phyloP scores from a whole-genome alignment of 257 asterid genomes.

The Solanum acaule region DNA sequence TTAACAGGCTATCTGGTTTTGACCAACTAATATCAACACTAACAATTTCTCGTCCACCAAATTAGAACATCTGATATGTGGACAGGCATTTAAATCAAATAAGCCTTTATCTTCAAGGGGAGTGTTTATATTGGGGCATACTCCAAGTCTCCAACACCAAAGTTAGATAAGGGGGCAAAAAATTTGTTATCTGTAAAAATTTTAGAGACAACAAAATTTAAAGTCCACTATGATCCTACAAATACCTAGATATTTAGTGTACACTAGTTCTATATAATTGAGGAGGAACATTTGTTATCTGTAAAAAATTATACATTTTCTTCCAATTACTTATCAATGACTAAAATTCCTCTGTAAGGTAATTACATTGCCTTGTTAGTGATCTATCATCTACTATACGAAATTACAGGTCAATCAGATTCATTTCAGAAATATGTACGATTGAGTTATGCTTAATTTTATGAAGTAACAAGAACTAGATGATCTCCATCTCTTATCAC shows the following conservation, averaged over 20 bases:
- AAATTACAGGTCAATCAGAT: neutral
- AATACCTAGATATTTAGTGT: neutral
- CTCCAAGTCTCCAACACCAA: neutral
- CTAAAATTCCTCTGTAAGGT: neutral
- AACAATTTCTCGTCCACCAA: neutral
- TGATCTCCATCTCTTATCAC: slow-evolving; percentile 70
- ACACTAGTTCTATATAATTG: neutral
- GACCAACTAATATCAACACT: neutral
- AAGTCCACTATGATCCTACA: neutral
- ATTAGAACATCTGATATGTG: neutral
- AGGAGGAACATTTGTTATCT: neutral
- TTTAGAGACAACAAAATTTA: too few relatives aligned
- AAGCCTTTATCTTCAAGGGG: neutral
- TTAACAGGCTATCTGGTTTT: neutral
- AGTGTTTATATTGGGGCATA: neutral
- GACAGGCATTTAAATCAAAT: neutral
- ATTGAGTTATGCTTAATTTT: neutral
- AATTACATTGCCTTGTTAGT: neutral
- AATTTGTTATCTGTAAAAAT: too few relatives aligned
- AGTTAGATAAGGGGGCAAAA: neutral
- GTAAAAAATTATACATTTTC: neutral
- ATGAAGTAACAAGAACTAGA: slow-evolving; percentile 25
- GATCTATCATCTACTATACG: neutral
- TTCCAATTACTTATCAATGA: neutral
- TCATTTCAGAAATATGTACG: neutral